Evolutionary conservation across 2,329 filamentous ascomycete species (phyloP).

Genomic region (Laburnicola sp.): DNA sequence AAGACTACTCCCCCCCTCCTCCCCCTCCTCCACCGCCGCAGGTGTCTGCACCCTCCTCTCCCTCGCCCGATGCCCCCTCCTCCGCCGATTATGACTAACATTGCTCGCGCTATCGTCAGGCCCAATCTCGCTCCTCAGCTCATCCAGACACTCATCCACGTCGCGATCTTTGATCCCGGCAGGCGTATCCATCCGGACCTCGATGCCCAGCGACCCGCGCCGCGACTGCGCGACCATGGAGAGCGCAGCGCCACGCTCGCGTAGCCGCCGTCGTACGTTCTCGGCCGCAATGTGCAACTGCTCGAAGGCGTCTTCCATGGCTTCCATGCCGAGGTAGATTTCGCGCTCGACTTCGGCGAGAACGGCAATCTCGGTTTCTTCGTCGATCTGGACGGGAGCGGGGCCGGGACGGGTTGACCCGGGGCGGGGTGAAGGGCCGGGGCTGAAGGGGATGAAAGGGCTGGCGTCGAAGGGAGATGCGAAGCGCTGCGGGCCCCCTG

Average conservation of each 20-base stretch:
- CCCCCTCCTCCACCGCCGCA: constrained; percentile 66
- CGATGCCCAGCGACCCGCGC: constrained; percentile 52
- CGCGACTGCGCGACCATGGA: constrained; percentile 63
- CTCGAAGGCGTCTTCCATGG: constrained; percentile 91
- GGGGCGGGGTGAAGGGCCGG: constrained; percentile 42
- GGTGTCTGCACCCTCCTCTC: constrained; percentile 72
- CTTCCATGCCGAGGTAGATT: constrained; percentile 93
- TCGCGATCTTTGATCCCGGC: constrained; percentile 36
- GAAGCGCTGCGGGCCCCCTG: constrained; percentile 43
- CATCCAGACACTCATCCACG: constrained; percentile 44
- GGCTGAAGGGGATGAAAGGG: constrained; percentile 42
- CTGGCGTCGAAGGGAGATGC: constrained; percentile 59
- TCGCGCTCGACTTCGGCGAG: constrained; percentile 90
- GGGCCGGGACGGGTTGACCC: constrained; percentile 32
- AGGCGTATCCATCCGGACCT: constrained; percentile 55
- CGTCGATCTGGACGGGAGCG: constrained; percentile 82
- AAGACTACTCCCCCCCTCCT: constrained; percentile 36
- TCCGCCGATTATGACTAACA: constrained; percentile 70
- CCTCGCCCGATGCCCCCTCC: constrained; percentile 67
- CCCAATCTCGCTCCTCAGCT: constrained; percentile 58
- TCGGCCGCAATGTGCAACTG: constrained; percentile 85
- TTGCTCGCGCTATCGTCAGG: constrained; percentile 83
- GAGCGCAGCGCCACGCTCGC: constrained; percentile 81
- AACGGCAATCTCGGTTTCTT: constrained; percentile 89
- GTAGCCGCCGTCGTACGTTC: constrained; percentile 73